A percentile compares a stretch with the other conserved stretches of the same genome.
Conservation (phyloP, 495 filamentous ascomycete genomes). For the Penicillium angulare region DNA sequence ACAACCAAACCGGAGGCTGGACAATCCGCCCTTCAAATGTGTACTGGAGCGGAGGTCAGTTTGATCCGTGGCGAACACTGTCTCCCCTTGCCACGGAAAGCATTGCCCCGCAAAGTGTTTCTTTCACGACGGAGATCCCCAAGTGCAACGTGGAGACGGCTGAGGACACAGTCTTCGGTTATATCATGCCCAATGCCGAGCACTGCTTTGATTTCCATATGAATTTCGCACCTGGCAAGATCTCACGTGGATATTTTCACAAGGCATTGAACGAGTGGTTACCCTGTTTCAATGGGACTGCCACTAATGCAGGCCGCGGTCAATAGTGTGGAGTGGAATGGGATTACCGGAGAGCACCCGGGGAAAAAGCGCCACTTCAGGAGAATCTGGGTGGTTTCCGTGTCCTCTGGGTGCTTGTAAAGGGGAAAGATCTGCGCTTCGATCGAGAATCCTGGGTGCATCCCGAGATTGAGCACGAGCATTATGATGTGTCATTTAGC, state of each 20-base stretch:
- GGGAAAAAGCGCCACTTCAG: not conserved
- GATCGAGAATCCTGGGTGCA: not conserved
- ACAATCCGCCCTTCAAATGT: conserved; percentile 55
- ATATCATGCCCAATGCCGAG: conserved; percentile 44
- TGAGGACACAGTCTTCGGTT: conserved; percentile 47
- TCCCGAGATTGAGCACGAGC: not conserved
- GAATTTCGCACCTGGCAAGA: conserved; percentile 24
- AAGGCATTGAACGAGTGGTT: conserved; percentile 49
- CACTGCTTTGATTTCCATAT: conserved; percentile 54
- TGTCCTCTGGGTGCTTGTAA: too few species aligned
- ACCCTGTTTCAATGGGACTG: conserved; percentile 32
- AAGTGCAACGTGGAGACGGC: conserved; percentile 42
- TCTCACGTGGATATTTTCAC: conserved; percentile 35
- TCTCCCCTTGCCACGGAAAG: conserved; percentile 45
- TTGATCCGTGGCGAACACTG: conserved; percentile 58
- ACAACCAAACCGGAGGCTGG: conserved; percentile 54
- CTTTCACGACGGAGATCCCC: conserved; percentile 42
- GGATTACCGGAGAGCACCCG: conserved; percentile 4
- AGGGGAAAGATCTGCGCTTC: conserved; percentile 1
- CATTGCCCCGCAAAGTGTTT: conserved; percentile 38
- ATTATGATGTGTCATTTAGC: not conserved
- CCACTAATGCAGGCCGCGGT: not conserved
- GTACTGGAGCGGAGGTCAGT: conserved; percentile 55
- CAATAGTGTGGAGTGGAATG: not conserved
- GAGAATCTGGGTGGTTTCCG: too few species aligned